Evolutionary conservation across 352 stramenopile species (phyloP), one percentile per base, ranked within the genome.

Genomic region (Globisporangium barbulae): DNA sequence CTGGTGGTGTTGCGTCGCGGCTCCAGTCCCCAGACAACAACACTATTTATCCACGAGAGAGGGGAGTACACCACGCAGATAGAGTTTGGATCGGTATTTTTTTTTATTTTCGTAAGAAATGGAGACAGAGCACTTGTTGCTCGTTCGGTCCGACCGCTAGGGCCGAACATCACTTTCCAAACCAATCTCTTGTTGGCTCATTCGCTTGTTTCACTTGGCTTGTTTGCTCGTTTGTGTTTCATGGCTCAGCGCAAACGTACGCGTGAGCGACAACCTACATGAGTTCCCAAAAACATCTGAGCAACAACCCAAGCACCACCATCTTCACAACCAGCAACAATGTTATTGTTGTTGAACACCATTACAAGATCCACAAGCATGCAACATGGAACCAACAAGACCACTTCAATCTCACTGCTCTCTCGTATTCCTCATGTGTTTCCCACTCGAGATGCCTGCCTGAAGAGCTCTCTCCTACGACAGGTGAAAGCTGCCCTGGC

Each of bases 401-500:
- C 10, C 33, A 39, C 33, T 39, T 39, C 8, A 8, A 39, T 39
- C 33, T 12, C 33, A 39, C 8, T 39, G 8, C 8, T 39, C 7
- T 39, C 8, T 39, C 33, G 8, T 39, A 12, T 39, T 12, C 8
- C 10, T 39, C 33, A 39, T 12, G 8, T 39, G 10, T 39, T 39
- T 39, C 8, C 33, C 10, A 12, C 8, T 39, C 33, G 10, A 39
- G 12, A 39, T 39, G 33, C 33, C 8, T 41, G 15, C 13, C n/a
- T 56, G 42, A 22, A 21, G 13, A 21, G 30, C 8, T 5, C 9
- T 37, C 30, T 17, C 39, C 61, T 78, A 91, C 33, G 85, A 94
- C n/a, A 91, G 67, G 55, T 92, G 85, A 71, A 94, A 94, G 67
- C 79, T 91, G 69, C 78, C 77, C 63, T 96, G 89, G 12, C 89